Conservation (phyloP, 1,139 yeast genomes). For the Yamadazyma triangularis region DNA sequence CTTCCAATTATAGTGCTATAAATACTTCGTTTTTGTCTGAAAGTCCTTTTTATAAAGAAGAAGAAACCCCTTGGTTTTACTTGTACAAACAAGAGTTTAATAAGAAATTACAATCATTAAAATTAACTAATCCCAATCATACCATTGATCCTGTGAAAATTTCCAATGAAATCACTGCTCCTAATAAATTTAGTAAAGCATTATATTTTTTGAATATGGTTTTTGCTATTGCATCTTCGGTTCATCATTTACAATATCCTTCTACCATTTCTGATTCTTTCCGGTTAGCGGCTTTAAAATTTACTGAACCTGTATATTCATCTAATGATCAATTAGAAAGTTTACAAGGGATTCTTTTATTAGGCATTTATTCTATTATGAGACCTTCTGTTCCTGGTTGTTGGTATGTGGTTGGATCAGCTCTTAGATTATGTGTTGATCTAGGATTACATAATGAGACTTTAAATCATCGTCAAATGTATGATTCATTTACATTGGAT, state of each 20-base stretch:
- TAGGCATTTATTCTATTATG: conserved; percentile 67
- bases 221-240: conserved; percentile 75
- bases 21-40: conserved; percentile 20
- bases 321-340: conserved; percentile 51
- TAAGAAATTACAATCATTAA: conserved; percentile 10
- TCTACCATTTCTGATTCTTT: conserved; percentile 61
- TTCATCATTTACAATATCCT: conserved; percentile 64
- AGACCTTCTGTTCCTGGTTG: conserved; percentile 78
- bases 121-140: conserved; percentile 8
- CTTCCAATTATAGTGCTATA: conserved; percentile 55
- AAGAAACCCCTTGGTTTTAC: conserved; percentile 44
- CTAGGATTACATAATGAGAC: conserved; percentile 70
- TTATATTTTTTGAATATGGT: conserved; percentile 66
- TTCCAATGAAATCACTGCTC: conserved; percentile 41
- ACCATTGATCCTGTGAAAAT: conserved; percentile 22
- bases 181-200: conserved; percentile 31
- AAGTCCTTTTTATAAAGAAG: conserved; percentile 13
- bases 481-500: conserved; percentile 46
- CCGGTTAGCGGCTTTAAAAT: conserved; percentile 60
- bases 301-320: conserved; percentile 48
- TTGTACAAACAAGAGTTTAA: conserved; percentile 30
- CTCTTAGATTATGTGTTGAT: conserved; percentile 73
- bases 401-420: conserved; percentile 82
- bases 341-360: conserved; percentile 62
- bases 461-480: no score